Conservation (phyloP, 2,329 filamentous ascomycete species). For the Sporothrix humicola region DNA sequence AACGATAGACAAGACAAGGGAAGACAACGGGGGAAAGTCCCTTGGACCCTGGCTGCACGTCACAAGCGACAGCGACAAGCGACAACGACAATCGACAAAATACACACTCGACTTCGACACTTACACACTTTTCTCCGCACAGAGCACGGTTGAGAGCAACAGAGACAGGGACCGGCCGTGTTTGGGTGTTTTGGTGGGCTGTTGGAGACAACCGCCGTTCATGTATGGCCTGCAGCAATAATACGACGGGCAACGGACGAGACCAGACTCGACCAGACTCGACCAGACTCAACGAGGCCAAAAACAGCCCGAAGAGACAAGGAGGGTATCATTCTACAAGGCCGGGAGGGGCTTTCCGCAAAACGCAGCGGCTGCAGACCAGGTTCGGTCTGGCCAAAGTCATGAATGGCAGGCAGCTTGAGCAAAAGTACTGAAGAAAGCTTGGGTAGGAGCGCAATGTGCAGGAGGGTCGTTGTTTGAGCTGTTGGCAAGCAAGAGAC, state of each 20-base stretch:
- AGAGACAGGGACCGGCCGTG: neutral
- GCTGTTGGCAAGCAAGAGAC: neutral
- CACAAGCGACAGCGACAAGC: neutral
- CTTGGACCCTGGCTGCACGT: neutral
- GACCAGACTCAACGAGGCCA: neutral
- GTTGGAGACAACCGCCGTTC: neutral
- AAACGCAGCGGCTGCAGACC: neutral
- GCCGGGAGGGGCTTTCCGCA: neutral
- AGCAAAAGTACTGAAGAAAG: neutral
- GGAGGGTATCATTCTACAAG: neutral
- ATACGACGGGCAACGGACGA: constrained; percentile 1
- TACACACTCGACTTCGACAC: neutral
- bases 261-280: neutral
- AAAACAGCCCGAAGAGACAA: neutral
- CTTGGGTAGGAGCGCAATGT: constrained; percentile 2
- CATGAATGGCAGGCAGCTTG: neutral
- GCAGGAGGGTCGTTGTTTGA: too few species aligned
- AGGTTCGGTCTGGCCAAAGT: neutral
- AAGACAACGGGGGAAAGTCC: neutral
- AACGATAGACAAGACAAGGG: constrained; percentile 2
- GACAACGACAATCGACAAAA: too few species aligned
- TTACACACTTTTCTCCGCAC: constrained; percentile 13
- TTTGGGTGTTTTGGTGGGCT: neutral
- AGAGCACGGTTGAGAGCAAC: neutral
- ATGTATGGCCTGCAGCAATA: neutral